Evolutionary conservation across 306 rosid species (phyloP), one percentile per base, ranked within the genome.

Genomic region (Datisca glomerata): DNA sequence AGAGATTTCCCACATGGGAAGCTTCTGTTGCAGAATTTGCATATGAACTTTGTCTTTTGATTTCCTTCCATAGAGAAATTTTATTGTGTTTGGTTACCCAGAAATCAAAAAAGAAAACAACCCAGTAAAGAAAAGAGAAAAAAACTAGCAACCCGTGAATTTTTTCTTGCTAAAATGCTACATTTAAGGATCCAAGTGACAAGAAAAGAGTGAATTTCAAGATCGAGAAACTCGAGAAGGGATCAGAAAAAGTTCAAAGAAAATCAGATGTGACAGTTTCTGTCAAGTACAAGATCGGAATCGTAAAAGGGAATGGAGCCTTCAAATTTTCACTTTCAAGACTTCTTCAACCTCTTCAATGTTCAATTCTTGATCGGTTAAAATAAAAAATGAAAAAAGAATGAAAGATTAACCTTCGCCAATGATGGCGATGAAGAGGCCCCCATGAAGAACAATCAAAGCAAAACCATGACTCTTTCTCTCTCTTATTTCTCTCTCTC

Each of bases 181-280:
- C 67, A 49, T 62, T 74, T 48, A 23, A 21, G 35, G n/a, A 27
- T 40, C 42, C 25, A 56, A 61, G 16, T 28, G 41, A 40, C 44
- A 6, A 45, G 49, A 46, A 18, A 28, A 21, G 65, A n/a, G n/a
- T n/a, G n/a, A n/a, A n/a, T n/a, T n/a, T n/a, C n/a, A n/a, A n/a
- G n/a, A n/a, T n/a, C n/a, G n/a, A n/a, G n/a, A n/a, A n/a, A n/a
- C n/a, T n/a, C n/a, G n/a, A n/a, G n/a, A n/a, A n/a, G n/a, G n/a
- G n/a, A n/a, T 51, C 68, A 63, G 53, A 45, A 52, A 60, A 61
- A 69, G 60, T 67, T 63, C 63, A 59, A 64, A 65, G 69, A 44
- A 72, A 35, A 59, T 66, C 68, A 64, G 94, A 75, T 75, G 86
- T 75, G 94, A 81, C 72, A 76, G 83, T 62, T 70, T 69, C 69